Conservation (phyloP, 2,329 filamentous ascomycete genomes). For the Paracoccidioides lutzii region DNA sequence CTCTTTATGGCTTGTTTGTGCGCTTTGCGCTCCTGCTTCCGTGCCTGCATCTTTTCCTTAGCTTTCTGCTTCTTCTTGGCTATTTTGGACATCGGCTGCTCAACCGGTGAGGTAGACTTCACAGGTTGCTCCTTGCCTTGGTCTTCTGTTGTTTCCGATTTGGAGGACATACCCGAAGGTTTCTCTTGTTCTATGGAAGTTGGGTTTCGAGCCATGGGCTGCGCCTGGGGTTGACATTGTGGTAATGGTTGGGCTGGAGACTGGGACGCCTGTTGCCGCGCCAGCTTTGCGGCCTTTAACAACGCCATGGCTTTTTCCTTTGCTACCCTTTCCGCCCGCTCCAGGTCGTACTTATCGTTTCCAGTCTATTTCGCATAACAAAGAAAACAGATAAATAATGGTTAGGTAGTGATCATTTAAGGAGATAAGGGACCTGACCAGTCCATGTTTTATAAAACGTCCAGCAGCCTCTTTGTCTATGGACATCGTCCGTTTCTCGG, state of each 20-base stretch:
- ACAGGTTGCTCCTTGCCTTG: background rate
- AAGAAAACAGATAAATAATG: slow-evolving; percentile 6
- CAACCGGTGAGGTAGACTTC: background rate
- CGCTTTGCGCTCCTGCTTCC: slow-evolving; percentile 18
- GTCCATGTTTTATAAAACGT: slow-evolving; percentile 68
- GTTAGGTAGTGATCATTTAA: background rate
- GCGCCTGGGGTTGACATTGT: slow-evolving; percentile 7
- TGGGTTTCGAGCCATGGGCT: slow-evolving; percentile 9
- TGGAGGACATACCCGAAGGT: background rate
- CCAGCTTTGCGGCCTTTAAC: slow-evolving; percentile 33
- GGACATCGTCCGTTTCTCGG: slow-evolving; percentile 44
- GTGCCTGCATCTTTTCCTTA: slow-evolving; percentile 15
- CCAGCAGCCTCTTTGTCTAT: slow-evolving; percentile 64
- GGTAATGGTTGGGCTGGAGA: slow-evolving; percentile 11
- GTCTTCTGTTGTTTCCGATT: background rate
- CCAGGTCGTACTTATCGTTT: slow-evolving; percentile 40
- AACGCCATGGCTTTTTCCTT: slow-evolving; percentile 40
- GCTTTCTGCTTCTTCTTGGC: slow-evolving; percentile 20
- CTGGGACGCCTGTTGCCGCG: slow-evolving; percentile 22
- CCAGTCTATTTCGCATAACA: slow-evolving; percentile 22
- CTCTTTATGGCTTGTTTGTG: slow-evolving; percentile 17
- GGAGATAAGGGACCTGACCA: slow-evolving; percentile 41
- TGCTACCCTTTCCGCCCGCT: slow-evolving; percentile 37
- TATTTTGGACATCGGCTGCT: slow-evolving; percentile 7
- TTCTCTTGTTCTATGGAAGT: background rate